Base-by-base conservation (phyloP, 495 filamentous ascomycete species). In the Penicillium ucsense region DNA sequence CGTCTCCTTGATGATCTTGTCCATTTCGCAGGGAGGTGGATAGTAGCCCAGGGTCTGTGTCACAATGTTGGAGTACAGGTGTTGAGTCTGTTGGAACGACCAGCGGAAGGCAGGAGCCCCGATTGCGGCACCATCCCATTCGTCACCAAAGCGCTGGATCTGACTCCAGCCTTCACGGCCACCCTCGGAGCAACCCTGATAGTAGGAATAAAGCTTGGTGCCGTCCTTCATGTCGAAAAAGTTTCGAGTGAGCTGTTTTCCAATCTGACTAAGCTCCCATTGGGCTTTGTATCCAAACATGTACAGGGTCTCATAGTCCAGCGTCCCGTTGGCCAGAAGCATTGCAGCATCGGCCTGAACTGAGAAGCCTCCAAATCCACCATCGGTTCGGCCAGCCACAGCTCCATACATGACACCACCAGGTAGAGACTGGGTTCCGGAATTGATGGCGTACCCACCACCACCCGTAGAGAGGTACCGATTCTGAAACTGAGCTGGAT, bases 171-270 rank as follows among this genome's bases (percentile, higher is more conserved):
- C 75, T 40, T 76, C 70, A n/a, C 73, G 61, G 3, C 75, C 75
- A 4, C 75, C 75, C 31, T 77, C 73, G 2, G 70, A 74, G 52
- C 75, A 79, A 0, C 73, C 73, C 38, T 77, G 69, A 43, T 68
- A 79, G 50, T 77, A 79, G 3, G 71, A 60, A 50, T 77, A 79
- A 1, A 76, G 45, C 60, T 75, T 76, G 2, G 57, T 56, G 1
- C 46, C 51, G 4, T 46, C 48, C 2, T 45, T 29, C 12, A 62
- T 48, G 33, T 47, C 50, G 47, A 56, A 73, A 50, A 71, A 56
- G 36, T 54, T 62, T 31, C 48, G 51, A 10, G 67, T 65, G 5
- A 72, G 57, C 5, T 54, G 54, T 48, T 71, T 72, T n/a, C 71
- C 71, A 31, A 71, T 48, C 5, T 46, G 51, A 28, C 55, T 62